Percentiles rank a stretch among this genome's conserved stretches.
Conservation (phyloP, 2,329 filamentous ascomycete species). For the Metarhizium album region DNA sequence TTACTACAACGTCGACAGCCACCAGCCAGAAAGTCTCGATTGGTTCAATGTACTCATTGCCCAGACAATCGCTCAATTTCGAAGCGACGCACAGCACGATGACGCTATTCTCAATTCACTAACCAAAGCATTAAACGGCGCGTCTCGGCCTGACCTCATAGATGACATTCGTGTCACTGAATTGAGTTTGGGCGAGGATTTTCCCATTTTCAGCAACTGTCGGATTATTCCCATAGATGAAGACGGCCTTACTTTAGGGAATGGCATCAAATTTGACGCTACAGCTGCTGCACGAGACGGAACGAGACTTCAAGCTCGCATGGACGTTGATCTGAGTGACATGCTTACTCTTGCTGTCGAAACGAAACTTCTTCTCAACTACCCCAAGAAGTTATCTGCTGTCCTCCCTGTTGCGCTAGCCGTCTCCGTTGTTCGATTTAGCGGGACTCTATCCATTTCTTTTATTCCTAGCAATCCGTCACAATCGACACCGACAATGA, state of each 20-base stretch:
- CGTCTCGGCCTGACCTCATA: constrained; percentile 76
- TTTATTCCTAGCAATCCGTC: constrained; percentile 71
- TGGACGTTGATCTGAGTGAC: constrained; percentile 95
- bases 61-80: constrained; percentile 91
- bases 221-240: constrained; percentile 86
- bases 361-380: constrained; percentile 89
- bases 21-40: constrained; percentile 92
- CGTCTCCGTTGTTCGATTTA: constrained; percentile 88
- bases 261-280: constrained; percentile 39
- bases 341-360: constrained; percentile 92
- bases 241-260: constrained; percentile 51
- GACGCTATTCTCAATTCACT: constrained; percentile 81
- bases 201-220: constrained; percentile 97
- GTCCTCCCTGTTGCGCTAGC: constrained; percentile 85
- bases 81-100: constrained; percentile 84
- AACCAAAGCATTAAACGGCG: constrained; percentile 78
- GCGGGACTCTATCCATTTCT: constrained; percentile 84
- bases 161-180: constrained; percentile 92
- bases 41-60: constrained; percentile 99
- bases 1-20: constrained; percentile 91
- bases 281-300: constrained; percentile 48
- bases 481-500: constrained; percentile 67
- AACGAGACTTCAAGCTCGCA: constrained; percentile 76
- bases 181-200: constrained; percentile 88
- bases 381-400: constrained; percentile 79